Conservation (phyloP, 805 yeast genomes). For the Groenewaldozyma salmanticensis region DNA sequence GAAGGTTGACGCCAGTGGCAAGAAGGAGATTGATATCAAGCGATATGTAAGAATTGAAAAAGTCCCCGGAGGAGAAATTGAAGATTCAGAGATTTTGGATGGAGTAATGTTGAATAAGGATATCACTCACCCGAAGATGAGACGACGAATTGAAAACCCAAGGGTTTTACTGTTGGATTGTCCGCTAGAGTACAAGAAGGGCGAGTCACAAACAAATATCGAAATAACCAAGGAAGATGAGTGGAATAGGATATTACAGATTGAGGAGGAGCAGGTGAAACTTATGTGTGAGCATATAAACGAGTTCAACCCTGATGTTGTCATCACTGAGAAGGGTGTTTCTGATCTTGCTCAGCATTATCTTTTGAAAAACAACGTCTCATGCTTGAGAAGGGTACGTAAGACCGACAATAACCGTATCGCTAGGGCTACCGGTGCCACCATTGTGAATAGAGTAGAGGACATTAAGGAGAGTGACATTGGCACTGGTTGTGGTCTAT, state of each 20-base stretch:
- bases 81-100: constrained; percentile 76
- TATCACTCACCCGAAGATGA: constrained; percentile 98
- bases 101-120: constrained; percentile 94
- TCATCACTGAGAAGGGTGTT: constrained; percentile 96
- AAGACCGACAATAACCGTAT: constrained; percentile 95
- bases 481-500: constrained; percentile 81
- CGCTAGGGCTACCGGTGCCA: constrained; percentile 95
- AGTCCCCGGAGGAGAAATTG: constrained; percentile 96
- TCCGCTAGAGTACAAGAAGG: constrained; percentile 96
- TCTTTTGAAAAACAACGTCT: constrained; percentile 83
- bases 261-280: constrained; percentile 96
- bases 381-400: constrained; percentile 87
- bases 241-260: constrained; percentile 90
- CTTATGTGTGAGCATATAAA: constrained; percentile 76
- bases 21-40: constrained; percentile 83
- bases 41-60: constrained; percentile 90
- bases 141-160: constrained; percentile 80
- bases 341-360: constrained; percentile 97
- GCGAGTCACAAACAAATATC: constrained; percentile 96
- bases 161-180: constrained; percentile 84
- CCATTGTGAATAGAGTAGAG: constrained; percentile 90
- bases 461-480: constrained; percentile 86
- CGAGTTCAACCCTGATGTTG: constrained; percentile 82
- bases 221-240: constrained; percentile 94
- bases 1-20: constrained; percentile 34